Evolutionary conservation across 2,329 filamentous ascomycete genomes (phyloP), one percentile per base, ranked within the genome.

Genomic region (Penicillium sp.): DNA sequence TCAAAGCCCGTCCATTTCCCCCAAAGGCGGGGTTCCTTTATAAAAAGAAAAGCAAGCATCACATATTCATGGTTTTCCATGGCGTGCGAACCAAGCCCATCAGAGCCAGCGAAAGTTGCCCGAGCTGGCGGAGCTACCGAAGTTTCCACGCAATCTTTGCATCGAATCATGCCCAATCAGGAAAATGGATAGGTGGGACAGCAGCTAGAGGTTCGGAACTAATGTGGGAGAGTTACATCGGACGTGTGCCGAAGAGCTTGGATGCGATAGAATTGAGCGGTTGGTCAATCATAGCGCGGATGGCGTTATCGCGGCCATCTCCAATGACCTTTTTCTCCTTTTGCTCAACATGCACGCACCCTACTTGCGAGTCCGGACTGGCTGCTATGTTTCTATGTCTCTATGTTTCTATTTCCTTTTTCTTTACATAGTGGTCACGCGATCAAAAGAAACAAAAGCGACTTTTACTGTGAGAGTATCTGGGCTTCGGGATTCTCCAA

Each of bases 301-400:
- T 57, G 55, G 55, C 55, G 55, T 57, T 57, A 57, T 55, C 50
- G 46, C 33, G 29, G 13, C 29, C 24, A 27, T 29, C 43, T 18
- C 44, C 45, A 24, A 42, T 42, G 28, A 27, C 20, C 28, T n/a
- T 39, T 27, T 42, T 24, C 12, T 9, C 33, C 8, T 43, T 39
- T 39, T 13, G 37, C 20, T 39, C 20, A 39, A 23, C n/a, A 32
- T 32, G 31, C 27, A 28, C 9, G n/a, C n/a, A n/a, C n/a, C n/a
- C n/a, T n/a, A 7, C 31, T 31, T 1, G 9, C 28, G 28, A 18
- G n/a, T 38, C 18, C 25, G 41, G 18, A 38, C 20, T 20, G 20
- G 8, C n/a, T 8, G 3, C 15, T 18, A 18, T 18, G 2, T 18
- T 6, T 32, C 29, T 32, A 13, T 13, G 29, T 6, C n/a, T n/a